Percentiles rank a stretch among this genome's conserved stretches.
Conservation (phyloP, 306 rosid genomes). For the Citrullus amarus region DNA sequence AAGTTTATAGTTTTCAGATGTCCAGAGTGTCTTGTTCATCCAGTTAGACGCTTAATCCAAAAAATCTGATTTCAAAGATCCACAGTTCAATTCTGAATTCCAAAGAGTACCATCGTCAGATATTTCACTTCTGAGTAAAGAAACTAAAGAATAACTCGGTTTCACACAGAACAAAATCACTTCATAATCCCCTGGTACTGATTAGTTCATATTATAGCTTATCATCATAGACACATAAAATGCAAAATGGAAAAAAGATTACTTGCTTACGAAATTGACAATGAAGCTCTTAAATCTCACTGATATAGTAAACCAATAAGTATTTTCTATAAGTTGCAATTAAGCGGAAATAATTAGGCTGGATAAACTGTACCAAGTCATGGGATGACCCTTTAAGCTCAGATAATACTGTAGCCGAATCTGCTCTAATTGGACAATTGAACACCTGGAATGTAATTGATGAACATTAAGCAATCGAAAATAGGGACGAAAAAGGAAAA, state of each 20-base stretch:
- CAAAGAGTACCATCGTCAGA: background rate
- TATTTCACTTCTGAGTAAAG: background rate
- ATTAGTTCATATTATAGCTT: background rate
- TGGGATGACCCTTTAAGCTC: slow-evolving; percentile 85
- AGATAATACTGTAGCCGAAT: slow-evolving; percentile 71
- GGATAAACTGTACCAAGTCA: slow-evolving; percentile 61
- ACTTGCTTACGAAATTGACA: background rate
- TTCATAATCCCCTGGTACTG: background rate
- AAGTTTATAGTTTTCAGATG: background rate
- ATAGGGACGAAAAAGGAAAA: slow-evolving; percentile 6
- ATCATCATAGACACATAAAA: background rate
- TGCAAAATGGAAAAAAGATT: background rate
- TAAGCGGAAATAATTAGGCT: background rate
- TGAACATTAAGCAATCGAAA: slow-evolving; percentile 11
- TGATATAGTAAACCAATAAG: background rate
- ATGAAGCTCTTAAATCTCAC: background rate
- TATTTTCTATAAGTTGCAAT: background rate
- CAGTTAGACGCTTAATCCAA: background rate
- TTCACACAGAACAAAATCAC: background rate
- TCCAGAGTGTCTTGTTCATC: background rate
- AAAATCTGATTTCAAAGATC: background rate
- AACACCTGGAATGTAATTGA: slow-evolving; percentile 58
- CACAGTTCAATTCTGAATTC: background rate
- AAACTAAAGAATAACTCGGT: background rate
- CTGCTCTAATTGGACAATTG: slow-evolving; percentile 91